Evolutionary conservation across 768 basidiomycete species (phyloP), one percentile per base, ranked within the genome.

Genomic region (Leccinum disarticulatum): DNA sequence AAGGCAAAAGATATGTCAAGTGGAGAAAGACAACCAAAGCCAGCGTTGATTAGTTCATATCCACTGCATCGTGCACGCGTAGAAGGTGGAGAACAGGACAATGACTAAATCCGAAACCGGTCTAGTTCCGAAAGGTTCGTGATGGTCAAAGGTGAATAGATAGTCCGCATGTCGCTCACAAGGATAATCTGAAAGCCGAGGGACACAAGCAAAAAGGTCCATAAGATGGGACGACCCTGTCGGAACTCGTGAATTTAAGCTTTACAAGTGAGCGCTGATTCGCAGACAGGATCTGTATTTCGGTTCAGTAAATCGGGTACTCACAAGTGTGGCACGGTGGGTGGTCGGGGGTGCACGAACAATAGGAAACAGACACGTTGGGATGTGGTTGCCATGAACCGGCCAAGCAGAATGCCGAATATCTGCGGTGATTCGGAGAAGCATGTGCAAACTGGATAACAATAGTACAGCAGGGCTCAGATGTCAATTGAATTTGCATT

Each of bases 61-160:
- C 55, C 1, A 53, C 19, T 54, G 46, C 41, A 70, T 54, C 55
- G 52, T 48, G 54, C 60, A 57, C 54, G 57, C 58, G 66, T 22
- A 35, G 59, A 64, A 60, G 61, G 54, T 64, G 61, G 57, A 62
- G 59, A 66, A 62, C 46, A 50, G 61, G 68, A 75, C 70, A 75
- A 73, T 68, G 72, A 52, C 47, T 65, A 71, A 61, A 65, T 72
- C 72, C 72, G 73, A 75, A 73, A 73, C 73, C 72, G 72, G 70
- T 66, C 64, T 73, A 75, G 72, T 61, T 68, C 71, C 71, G 70
- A 64, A 60, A 57, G 54, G n/a, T 57, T 46, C 48, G 58, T 54
- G 60, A 49, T 36, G 54, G 52, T 48, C 51, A 47, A 46, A 57
- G 54, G 56, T 63, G 57, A 52, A 68, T 61, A 56, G 66, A 70